phyloP scores from a whole-genome alignment of 495 filamentous ascomycete genomes.

The Bacidia rubella region DNA sequence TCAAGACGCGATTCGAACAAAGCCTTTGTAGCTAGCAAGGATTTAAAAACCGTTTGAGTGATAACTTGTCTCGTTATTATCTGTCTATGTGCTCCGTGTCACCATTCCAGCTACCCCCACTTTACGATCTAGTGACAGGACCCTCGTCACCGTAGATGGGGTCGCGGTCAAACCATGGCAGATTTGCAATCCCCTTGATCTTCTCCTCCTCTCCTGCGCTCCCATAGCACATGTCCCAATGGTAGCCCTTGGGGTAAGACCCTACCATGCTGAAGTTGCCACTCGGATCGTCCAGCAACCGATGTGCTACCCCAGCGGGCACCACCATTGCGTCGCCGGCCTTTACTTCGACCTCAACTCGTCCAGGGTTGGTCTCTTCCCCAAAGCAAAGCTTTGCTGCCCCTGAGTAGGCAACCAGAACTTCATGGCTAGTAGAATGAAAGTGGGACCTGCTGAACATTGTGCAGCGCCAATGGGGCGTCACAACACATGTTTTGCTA shows the following conservation, averaged over 20 bases:
- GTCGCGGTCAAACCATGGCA: slow-evolving; percentile 45
- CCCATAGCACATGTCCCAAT: slow-evolving; percentile 64
- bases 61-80: too few species aligned
- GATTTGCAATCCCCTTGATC: slow-evolving; percentile 28
- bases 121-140: slow-evolving; percentile 31
- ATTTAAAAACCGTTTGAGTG: too few species aligned
- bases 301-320: slow-evolving; percentile 52
- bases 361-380: slow-evolving; percentile 44
- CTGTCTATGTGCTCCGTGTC: too few species aligned
- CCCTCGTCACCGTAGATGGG: slow-evolving; percentile 47
- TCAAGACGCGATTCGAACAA: too few species aligned
- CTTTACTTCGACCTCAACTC: slow-evolving; percentile 40
- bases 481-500: slow-evolving; percentile 35
- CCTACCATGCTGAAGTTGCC: slow-evolving; percentile 53
- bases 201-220: slow-evolving; percentile 37
- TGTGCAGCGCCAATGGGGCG: slow-evolving; percentile 51
- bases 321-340: slow-evolving; percentile 53
- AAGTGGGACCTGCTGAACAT: slow-evolving; percentile 56
- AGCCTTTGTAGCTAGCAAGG: too few species aligned
- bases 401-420: slow-evolving; percentile 45
- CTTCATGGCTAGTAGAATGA: slow-evolving; percentile 53
- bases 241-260: slow-evolving; percentile 41
- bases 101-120: background rate
- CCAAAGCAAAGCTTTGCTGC: slow-evolving; percentile 52
- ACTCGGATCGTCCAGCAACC: slow-evolving; percentile 42